Base-by-base conservation (phyloP, 768 basidiomycete species). In the Amanita brunnescens region DNA sequence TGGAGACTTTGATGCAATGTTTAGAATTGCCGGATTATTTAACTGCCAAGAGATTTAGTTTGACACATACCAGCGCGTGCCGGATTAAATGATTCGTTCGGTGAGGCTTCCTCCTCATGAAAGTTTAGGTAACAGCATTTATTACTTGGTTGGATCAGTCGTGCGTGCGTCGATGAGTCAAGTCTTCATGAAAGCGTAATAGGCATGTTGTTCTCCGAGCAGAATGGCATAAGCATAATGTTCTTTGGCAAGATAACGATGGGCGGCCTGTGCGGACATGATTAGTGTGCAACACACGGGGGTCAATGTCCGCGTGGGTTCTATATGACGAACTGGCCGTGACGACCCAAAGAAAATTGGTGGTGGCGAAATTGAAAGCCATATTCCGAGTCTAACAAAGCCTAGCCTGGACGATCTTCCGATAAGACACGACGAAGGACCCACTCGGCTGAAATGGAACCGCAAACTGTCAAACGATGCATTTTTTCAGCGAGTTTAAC, bases 151-250 rank as follows among this genome's bases (percentile, higher is more conserved):
- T 43, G 14, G n/a, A n/a, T 43, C 29, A 43, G 16, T 8, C 7
- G 14, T 43, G 24, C 26, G 42, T 43, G 42, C 24, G 42, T 43
- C 42, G 38, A 43, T 43, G 24, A 43, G 42, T 43, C n/a, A 30
- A 43, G 26, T 43, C 42, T 43, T 43, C 24, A 43, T 43, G 42
- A 43, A 43, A 43, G 42, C 24, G 24, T 43, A 43, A 43, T 2
- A 29, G 42, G 29, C 42, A 43, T 43, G 42, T 43, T 43, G 7
- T 24, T 43, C 26, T 43, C 42, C 26, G 42, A 42, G 41, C 13
- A 42, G 5, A 26, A 42, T 42, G 23, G 24, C 41, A 6, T 42
- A 42, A n/a, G 41, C 29, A 43, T 43, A 43, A 43, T 43, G 42
- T 43, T 43, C 42, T 43, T 43, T 43, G 42, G 16, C 42, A 43